A percentile compares a stretch with the other conserved stretches of the same genome.
Evolutionary conservation across 2,329 filamentous ascomycete species (phyloP).

Genomic region (Aspergillus pseudoglaucus): DNA sequence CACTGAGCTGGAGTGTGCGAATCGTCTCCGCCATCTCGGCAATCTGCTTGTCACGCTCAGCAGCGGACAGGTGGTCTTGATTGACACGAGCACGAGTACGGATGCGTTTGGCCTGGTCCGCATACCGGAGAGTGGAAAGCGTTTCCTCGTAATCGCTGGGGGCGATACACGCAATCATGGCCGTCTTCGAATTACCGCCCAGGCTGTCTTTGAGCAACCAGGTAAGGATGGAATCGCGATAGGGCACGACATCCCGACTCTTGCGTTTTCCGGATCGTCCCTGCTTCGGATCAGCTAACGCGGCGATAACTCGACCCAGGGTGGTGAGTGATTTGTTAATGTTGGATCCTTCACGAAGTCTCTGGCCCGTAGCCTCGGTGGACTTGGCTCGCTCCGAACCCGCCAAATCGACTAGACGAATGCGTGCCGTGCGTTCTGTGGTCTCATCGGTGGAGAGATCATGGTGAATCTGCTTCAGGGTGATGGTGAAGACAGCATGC

Average conservation of each 20-base stretch:
- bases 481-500: constrained; percentile 96
- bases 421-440: constrained; percentile 87
- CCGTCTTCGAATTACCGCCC: constrained; percentile 94
- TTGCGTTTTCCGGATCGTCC: constrained; percentile 50
- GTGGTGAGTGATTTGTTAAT: constrained; percentile 99
- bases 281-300: constrained; percentile 69
- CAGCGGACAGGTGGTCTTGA: constrained; percentile 86
- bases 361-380: constrained; percentile 86
- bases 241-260: constrained; percentile 72
- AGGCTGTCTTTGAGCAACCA: constrained; percentile 94
- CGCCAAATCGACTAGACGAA: constrained; percentile 88
- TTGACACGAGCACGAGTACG: constrained; percentile 91
- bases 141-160: constrained; percentile 97
- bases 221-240: constrained; percentile 76
- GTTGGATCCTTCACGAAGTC: constrained; percentile 89
- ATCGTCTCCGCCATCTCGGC: constrained; percentile 94
- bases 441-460: constrained; percentile 97
- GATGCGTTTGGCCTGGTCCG: constrained; percentile 95
- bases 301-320: constrained; percentile 89
- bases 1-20: constrained; percentile 69
- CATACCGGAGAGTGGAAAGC: constrained; percentile 89
- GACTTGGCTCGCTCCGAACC: constrained; percentile 92
- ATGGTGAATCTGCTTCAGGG: constrained; percentile 96
- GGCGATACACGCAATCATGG: constrained; percentile 97
- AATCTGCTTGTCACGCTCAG: constrained; percentile 91